Percentiles rank a stretch among this genome's conserved stretches.
phyloP scores from a whole-genome alignment of 2,329 filamentous ascomycete species.

The Domatiomyces globalis region DNA sequence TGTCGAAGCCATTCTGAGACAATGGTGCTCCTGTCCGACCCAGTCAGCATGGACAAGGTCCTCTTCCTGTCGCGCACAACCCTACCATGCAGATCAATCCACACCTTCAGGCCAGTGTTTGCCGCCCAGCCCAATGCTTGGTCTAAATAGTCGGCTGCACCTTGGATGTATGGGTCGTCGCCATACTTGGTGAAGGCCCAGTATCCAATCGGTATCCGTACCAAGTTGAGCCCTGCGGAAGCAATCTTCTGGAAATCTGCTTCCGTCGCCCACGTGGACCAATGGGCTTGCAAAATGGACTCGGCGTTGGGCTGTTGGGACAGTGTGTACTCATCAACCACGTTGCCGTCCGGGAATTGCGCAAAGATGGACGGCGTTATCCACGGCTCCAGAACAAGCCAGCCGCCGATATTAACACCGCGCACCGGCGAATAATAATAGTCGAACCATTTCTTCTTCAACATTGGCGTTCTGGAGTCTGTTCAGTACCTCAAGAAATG shows the following conservation, averaged over 20 bases:
- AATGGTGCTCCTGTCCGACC: constrained; percentile 33
- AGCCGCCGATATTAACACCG: constrained; percentile 52
- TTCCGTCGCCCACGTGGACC: constrained; percentile 44
- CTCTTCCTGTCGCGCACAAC: constrained; percentile 14
- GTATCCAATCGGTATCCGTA: constrained; percentile 52
- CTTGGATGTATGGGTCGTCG: constrained; percentile 48
- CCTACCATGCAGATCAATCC: constrained; percentile 54
- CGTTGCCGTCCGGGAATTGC: constrained; percentile 29
- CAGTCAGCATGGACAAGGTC: constrained; percentile 1
- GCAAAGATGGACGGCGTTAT: constrained; percentile 50
- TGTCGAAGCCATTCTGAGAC: constrained; percentile 56
- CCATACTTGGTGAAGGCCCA: constrained; percentile 44
- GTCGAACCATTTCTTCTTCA: background rate
- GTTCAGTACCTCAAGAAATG: background rate
- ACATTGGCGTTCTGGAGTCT: constrained; percentile 9
- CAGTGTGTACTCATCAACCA: constrained; percentile 45
- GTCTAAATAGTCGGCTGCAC: constrained; percentile 45
- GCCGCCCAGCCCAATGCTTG: constrained; percentile 46
- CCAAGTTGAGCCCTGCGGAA: constrained; percentile 40
- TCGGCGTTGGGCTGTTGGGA: constrained; percentile 37
- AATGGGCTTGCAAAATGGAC: constrained; percentile 39
- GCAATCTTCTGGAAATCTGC: constrained; percentile 43
- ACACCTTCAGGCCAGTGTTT: constrained; percentile 44
- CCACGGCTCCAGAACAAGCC: constrained; percentile 51
- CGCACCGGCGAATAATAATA: constrained; percentile 19